Conservation (phyloP, 2,329 filamentous ascomycete genomes). For the Chalaropsis ovoidea region DNA sequence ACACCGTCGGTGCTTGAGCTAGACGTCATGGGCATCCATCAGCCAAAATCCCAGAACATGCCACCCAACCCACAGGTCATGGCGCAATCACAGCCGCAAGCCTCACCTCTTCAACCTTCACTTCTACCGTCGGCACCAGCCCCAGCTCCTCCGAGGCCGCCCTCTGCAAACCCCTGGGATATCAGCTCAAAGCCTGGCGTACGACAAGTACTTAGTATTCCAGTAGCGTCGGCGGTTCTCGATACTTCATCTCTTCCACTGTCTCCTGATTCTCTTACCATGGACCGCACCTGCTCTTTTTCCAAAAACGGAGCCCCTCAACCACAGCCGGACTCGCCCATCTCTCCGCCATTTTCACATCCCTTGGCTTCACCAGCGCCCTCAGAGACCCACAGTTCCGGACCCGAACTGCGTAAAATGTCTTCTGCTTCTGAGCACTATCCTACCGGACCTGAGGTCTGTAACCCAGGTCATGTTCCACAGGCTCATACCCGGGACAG, state of each 20-base stretch:
- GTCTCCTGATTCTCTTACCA: background rate
- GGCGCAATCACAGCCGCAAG: background rate
- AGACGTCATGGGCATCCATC: slow-evolving; percentile 14
- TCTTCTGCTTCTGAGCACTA: background rate
- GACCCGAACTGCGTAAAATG: slow-evolving; percentile 1
- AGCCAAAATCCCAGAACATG: background rate
- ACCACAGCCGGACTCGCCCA: background rate
- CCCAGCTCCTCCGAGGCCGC: slow-evolving; percentile 30
- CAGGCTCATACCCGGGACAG: background rate
- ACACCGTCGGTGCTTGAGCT: background rate
- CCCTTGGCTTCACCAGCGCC: background rate
- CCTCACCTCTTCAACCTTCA: background rate
- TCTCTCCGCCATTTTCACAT: background rate
- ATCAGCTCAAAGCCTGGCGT: slow-evolving; percentile 29
- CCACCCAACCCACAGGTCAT: background rate
- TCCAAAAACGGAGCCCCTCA: background rate
- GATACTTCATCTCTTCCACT: background rate
- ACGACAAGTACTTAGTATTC: slow-evolving; percentile 25
- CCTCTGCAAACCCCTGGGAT: slow-evolving; percentile 39
- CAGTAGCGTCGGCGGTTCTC: too few relatives aligned
- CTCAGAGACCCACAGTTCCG: background rate
- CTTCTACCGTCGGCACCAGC: slow-evolving; percentile 8
- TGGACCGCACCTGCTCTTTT: background rate
- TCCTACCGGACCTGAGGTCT: background rate
- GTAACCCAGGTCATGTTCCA: background rate